phyloP scores from a whole-genome alignment of 345 rosid species.

The Linum trigynum region DNA sequence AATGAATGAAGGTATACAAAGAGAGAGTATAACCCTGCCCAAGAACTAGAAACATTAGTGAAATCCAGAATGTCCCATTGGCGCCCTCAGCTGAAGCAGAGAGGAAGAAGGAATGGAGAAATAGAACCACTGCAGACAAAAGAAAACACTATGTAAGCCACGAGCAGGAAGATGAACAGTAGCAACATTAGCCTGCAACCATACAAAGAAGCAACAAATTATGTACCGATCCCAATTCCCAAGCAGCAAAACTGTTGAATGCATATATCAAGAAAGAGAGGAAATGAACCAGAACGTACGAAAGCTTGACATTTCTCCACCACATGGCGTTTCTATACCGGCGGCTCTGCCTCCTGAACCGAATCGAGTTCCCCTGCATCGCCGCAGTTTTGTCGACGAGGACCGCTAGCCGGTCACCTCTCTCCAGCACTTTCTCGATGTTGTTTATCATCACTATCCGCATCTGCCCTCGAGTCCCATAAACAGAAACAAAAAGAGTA shows the following conservation, averaged over 20 bases:
- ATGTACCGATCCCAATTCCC: no score
- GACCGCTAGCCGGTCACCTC: slow-evolving; percentile 40
- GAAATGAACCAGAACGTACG: slow-evolving; percentile 18
- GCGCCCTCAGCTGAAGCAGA: no score
- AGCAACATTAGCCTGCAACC: slow-evolving; percentile 20
- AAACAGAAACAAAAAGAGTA: not conserved
- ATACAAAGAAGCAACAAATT: slow-evolving; percentile 14
- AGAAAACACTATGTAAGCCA: slow-evolving; percentile 24
- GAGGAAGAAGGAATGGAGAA: not conserved
- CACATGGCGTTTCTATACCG: slow-evolving; percentile 29
- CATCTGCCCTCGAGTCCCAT: slow-evolving; percentile 18
- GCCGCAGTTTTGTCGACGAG: slow-evolving; percentile 36
- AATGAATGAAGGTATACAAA: no score
- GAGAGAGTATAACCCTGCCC: no score
- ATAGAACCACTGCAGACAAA: slow-evolving; percentile 20
- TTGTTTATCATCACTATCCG: slow-evolving; percentile 41
- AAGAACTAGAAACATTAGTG: no score
- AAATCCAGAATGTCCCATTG: no score
- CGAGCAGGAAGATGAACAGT: slow-evolving; percentile 15
- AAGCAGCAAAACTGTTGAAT: not conserved
- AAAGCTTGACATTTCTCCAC: slow-evolving; percentile 42
- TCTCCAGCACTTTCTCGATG: slow-evolving; percentile 38
- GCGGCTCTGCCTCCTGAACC: slow-evolving; percentile 33
- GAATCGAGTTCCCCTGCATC: slow-evolving; percentile 31
- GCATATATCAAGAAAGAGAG: not conserved